Evolutionary conservation across 495 filamentous ascomycete genomes (phyloP), one percentile per base, ranked within the genome.

Genomic region (Aspergillus panamensis): DNA sequence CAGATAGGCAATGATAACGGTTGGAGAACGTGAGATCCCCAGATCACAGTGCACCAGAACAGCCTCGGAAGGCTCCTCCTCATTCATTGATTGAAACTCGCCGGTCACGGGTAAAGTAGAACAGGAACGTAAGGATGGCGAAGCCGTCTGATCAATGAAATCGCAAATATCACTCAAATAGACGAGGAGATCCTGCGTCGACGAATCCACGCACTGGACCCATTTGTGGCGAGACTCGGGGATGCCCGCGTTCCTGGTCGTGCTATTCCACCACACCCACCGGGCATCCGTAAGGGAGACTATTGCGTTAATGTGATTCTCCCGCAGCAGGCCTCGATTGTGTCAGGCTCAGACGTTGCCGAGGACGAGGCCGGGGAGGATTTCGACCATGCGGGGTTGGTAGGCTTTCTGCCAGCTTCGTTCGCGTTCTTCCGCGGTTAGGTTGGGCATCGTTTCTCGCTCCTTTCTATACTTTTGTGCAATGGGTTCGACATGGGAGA

Each of bases 11-110:
- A 71, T 65, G 8, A 71, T 61, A 20, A 68, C 62, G 0, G 69
- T 72, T 39, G 72, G 60, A 8, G 73, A 73, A 30, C 71, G 73
- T 53, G 72, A 76, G 33, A 71, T 65, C 4, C 72, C 69, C 39
- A 66, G 58, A 44, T 66, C 63, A 58, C 72, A 73, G 61, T 76
- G 73, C 25, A 74, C 55, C 29, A 73, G 60, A 31, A 73, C 58
- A n/a, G 62, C 58, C 49, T 61, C 58, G 9, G 66, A 53, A 52
- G 49, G 53, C 35, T 37, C 9, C 12, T 17, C 42, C 42, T 60
- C 47, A 33, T 63, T 19, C 13, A 4, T 3, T n/a, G 8, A 19
- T 19, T 44, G 13, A 44, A 3, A 5, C 4, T 44, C 14, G 8
- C 3, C 8, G 1, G 33, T 13, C 3, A 44, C 40, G 17, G 55